A percentile compares a stretch with the other conserved stretches of the same genome.
These are phyloP conservation scores for Ophiognomonia clavigignenti-juglandacearum DNA, from an alignment of 2,329 filamentous ascomycete species.

Conservation along the genomic window DNA sequence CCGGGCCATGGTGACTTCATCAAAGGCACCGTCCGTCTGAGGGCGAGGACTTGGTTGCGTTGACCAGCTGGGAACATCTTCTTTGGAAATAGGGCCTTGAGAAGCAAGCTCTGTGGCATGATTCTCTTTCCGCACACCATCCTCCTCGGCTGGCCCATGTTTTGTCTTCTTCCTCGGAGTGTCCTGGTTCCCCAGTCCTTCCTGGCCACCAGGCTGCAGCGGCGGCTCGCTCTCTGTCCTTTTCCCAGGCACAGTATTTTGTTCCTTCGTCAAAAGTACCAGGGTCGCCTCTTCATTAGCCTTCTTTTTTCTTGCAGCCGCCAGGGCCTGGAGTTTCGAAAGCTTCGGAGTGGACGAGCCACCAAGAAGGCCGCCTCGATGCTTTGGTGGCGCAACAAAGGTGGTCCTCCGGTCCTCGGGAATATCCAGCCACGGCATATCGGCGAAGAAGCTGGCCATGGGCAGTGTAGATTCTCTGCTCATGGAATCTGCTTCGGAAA, in stretches of 20 bases:
- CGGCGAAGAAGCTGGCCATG: conserved; percentile 62
- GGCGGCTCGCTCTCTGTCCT: background rate
- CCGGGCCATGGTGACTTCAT: conserved; percentile 15
- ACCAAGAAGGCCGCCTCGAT: conserved; percentile 66
- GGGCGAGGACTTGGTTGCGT: background rate
- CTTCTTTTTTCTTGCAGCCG: conserved; percentile 81
- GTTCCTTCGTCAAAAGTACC: background rate
- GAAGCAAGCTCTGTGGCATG: background rate
- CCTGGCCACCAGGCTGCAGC: conserved; percentile 20
- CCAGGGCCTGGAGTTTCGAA: conserved; percentile 87
- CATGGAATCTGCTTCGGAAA: conserved; percentile 15
- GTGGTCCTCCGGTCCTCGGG: conserved; percentile 61
- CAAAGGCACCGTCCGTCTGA: background rate
- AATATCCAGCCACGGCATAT: conserved; percentile 79
- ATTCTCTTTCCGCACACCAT: background rate
- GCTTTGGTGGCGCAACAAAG: conserved; percentile 52
- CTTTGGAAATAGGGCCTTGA: background rate
- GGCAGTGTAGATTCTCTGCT: conserved; percentile 17
- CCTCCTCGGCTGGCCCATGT: background rate
- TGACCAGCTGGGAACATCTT: background rate
- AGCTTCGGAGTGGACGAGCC: conserved; percentile 66
- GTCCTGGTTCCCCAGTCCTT: background rate
- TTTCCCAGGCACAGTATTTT: background rate
- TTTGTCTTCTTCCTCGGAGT: background rate
- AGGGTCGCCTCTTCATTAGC: conserved; percentile 51